These are phyloP conservation scores for Rhizodiscina lignyota DNA, from an alignment of 495 filamentous ascomycete species.

Conservation along the genomic window DNA sequence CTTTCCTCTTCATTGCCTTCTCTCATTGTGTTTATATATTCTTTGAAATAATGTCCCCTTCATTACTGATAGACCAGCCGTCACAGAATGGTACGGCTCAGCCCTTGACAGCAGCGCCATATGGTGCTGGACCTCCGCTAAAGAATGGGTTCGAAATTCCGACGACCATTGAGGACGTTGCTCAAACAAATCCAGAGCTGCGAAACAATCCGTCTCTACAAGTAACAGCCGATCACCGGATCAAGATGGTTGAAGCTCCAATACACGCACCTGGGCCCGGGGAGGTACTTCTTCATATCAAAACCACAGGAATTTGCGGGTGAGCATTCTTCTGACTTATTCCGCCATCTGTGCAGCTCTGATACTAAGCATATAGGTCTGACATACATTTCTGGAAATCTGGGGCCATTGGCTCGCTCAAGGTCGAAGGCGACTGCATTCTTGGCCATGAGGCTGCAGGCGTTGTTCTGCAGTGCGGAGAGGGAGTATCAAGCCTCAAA, in stretches of 20 bases:
- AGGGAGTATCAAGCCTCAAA: conserved; percentile 25
- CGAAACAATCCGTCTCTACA: conserved; percentile 42
- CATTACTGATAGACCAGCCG: too few species aligned
- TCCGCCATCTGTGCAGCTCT: too few species aligned
- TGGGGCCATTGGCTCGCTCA: conserved; percentile 28
- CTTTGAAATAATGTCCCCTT: too few species aligned
- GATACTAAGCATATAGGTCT: conserved; percentile 14
- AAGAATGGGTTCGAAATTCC: too few species aligned
- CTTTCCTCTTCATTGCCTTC: too few species aligned
- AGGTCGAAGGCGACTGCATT: conserved; percentile 27
- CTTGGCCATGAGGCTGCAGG: conserved; percentile 34
- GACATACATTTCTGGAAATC: conserved; percentile 30
- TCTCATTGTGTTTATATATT: too few species aligned
- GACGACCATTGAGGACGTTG: too few species aligned
- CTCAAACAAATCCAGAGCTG: too few species aligned
- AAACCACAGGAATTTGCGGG: conserved; percentile 8
- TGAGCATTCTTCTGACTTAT: too few species aligned
- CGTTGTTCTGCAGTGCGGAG: conserved; percentile 27
- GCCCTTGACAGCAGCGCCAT: too few species aligned
- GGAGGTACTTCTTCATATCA: conserved; percentile 21
- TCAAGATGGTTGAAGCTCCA: conserved; percentile 34
- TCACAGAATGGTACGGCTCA: too few species aligned
- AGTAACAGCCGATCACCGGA: conserved; percentile 34
- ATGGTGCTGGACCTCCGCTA: too few species aligned
- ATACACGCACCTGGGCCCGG: conserved; percentile 28